phyloP scores from a whole-genome alignment of 2,329 filamentous ascomycete genomes.

The Arthrocladium fulminans region DNA sequence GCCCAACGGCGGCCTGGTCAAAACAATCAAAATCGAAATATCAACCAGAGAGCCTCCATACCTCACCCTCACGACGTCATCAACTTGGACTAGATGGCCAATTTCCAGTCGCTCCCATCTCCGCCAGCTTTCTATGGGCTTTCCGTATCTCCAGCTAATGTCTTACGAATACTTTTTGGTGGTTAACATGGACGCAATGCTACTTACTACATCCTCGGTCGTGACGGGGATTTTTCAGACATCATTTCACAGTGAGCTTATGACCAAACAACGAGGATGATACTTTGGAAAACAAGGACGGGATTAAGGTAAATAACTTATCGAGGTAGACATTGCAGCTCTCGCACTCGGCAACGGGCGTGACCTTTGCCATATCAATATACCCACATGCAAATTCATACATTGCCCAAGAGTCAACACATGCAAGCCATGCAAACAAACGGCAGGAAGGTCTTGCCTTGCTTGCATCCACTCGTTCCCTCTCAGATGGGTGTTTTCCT shows the following conservation, averaged over 20 bases:
- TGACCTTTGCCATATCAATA: too few species aligned
- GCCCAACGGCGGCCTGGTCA: background rate
- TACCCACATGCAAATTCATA: too few species aligned
- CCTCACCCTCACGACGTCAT: constrained; percentile 8
- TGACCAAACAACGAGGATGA: too few species aligned
- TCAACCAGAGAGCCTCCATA: background rate
- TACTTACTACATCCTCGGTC: background rate
- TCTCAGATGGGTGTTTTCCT: too few species aligned
- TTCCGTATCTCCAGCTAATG: background rate
- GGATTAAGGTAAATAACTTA: background rate
- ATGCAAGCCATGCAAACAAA: too few species aligned
- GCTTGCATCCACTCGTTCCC: too few species aligned
- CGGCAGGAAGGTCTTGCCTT: too few species aligned
- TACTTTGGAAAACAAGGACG: background rate
- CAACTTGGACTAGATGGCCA: constrained; percentile 5
- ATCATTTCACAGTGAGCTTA: background rate
- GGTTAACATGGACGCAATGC: background rate
- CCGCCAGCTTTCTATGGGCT: background rate
- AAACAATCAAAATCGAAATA: background rate
- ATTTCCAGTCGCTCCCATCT: background rate
- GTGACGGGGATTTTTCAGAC: background rate
- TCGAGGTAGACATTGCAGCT: background rate
- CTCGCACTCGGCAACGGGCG: background rate
- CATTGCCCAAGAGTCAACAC: too few species aligned
- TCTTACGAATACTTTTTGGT: background rate